Base-by-base conservation (phyloP, 495 filamentous ascomycete species). In the Penicillium pancosmium region DNA sequence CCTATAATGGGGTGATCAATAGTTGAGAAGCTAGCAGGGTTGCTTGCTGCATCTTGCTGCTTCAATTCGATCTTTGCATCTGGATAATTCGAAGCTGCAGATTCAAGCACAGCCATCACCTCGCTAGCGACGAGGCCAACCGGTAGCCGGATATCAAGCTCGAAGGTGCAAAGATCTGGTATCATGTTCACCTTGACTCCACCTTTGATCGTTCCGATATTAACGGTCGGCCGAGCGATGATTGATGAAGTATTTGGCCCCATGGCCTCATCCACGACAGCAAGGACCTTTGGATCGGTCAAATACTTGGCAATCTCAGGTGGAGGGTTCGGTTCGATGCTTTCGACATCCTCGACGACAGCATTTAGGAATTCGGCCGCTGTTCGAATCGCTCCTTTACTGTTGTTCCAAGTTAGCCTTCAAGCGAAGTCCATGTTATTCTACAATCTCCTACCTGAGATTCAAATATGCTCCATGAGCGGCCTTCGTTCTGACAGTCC, bases 171-270 rank as follows among this genome's bases (percentile, higher is more conserved):
- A 16, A 10, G 43, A 15, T 56, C 46, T 12, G 54, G 54, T 25
- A 56, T 56, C 54, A 56, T 56, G 15, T 56, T 56, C 13, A 56
- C 54, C 34, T 56, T 56, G 43, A 56, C 16, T 23, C 54, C 54
- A 21, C 54, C 54, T 38, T 33, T 34, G 16, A 56, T 56, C 11
- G 54, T 56, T 8, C 54, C 54, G 35, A 56, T 56, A 27, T 56
- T 56, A 2, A 56, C 54, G 3, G 54, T 56, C 5, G 54, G 54
- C 13, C 44, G n/a, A 40, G 44, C 54, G 34, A 56, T 56, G 9
- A 56, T 38, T 7, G 44, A 40, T 12, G 54, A 50, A n/a, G 54
- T 50, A 36, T 46, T 46, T 38, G 54, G 54, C 25, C 54, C 54
- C 54, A 56, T 56, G 19, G 54, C 54, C 13, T 50, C 11, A 23